Percentiles rank a stretch among this genome's conserved stretches.
These are phyloP conservation scores for Neophaeococcomyces mojaviensis DNA, from an alignment of 2,329 filamentous ascomycete species.

Conservation along the genomic window DNA sequence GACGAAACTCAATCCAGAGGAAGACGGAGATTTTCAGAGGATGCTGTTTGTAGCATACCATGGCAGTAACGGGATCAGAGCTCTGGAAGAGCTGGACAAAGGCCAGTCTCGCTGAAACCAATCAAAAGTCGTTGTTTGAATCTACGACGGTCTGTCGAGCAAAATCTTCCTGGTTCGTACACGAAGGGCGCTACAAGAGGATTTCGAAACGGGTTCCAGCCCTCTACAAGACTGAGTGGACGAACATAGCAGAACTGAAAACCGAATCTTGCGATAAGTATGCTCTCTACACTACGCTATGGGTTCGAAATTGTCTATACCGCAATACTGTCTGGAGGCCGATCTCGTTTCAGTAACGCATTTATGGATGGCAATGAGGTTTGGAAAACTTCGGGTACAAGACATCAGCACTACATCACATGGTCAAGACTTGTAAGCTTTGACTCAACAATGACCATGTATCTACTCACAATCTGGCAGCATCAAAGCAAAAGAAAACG, in stretches of 20 bases:
- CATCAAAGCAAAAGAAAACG: constrained; percentile 8
- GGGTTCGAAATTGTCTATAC: too few species aligned
- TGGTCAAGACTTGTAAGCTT: background rate
- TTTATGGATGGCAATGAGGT: too few species aligned
- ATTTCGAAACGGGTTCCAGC: too few species aligned
- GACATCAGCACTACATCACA: too few species aligned
- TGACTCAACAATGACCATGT: background rate
- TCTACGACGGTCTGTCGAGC: background rate
- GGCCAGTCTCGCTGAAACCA: background rate
- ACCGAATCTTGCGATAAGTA: too few species aligned
- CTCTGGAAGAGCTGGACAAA: constrained; percentile 4
- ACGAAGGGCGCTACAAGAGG: too few species aligned
- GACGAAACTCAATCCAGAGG: constrained; percentile 9
- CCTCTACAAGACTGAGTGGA: too few species aligned
- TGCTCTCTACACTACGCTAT: too few species aligned
- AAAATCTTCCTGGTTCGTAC: background rate
- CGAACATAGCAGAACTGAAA: too few species aligned
- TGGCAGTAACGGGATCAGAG: background rate
- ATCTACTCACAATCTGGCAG: background rate
- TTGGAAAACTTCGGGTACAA: too few species aligned
- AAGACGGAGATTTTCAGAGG: constrained; percentile 17
- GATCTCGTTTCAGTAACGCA: too few species aligned
- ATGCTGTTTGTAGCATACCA: constrained; percentile 16
- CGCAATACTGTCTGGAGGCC: too few species aligned
- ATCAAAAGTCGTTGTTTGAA: background rate